Conservation (phyloP, 768 basidiomycete genomes). For the Podaxis sp. region DNA sequence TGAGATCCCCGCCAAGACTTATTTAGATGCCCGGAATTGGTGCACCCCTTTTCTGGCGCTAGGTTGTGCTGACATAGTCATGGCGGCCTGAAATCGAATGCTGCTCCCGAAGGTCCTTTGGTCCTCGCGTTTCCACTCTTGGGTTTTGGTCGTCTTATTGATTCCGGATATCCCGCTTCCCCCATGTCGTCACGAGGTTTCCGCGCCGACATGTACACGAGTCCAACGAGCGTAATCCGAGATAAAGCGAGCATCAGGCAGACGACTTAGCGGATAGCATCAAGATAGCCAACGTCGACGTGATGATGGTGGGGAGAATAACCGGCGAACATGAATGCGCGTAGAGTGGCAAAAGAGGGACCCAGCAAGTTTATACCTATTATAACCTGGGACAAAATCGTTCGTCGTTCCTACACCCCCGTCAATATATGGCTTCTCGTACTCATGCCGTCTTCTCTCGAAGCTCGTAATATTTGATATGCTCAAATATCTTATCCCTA, state of each 20-base stretch:
- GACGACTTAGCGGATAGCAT: not conserved
- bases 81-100: too few relatives aligned
- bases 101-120: not conserved
- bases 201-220: not conserved
- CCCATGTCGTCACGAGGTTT: not conserved
- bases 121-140: not conserved
- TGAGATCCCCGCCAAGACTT: too few relatives aligned
- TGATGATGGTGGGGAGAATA: not conserved
- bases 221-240: not conserved
- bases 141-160: not conserved
- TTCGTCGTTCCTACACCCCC: not conserved
- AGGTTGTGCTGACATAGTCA: not conserved
- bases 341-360: not conserved
- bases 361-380: not conserved
- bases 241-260: not conserved
- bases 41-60: not conserved
- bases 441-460: conserved; percentile 8
- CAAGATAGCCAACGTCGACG: not conserved
- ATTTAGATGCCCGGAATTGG: not conserved
- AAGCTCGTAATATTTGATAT: not conserved
- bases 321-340: not conserved
- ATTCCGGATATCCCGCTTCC: not conserved
- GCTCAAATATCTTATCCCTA: not conserved
- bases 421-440: conserved; percentile 11
- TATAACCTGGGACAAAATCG: not conserved